Evolutionary conservation across 352 stramenopile genomes (phyloP).

Genomic region (Vaucheria bursata): DNA sequence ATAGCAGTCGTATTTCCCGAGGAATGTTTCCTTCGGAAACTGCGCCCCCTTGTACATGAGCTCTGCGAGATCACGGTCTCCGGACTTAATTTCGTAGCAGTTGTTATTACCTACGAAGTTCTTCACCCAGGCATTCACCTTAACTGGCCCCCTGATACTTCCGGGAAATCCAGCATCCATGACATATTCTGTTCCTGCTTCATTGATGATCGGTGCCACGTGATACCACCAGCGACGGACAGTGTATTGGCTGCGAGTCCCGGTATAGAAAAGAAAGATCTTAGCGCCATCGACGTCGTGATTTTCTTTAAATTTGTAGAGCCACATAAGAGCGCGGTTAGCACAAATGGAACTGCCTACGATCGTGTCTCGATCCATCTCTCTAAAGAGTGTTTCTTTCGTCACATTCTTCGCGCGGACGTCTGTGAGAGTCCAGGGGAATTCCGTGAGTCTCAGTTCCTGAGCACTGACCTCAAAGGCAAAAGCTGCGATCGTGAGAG

Average conservation of each 20-base stretch:
- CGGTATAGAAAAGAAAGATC: background rate
- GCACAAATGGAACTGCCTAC: background rate
- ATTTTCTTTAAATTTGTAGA: background rate
- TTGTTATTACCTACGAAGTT: no score
- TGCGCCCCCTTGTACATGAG: no score
- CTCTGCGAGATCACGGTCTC: no score
- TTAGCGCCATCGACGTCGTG: background rate
- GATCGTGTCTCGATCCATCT: background rate
- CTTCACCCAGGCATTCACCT: no score
- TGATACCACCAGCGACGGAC: background rate
- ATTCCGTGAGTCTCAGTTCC: no score
- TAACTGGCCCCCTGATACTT: background rate
- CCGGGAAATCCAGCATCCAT: background rate
- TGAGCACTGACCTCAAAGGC: no score
- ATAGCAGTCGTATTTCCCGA: no score
- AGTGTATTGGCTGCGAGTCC: background rate
- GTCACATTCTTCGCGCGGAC: no score
- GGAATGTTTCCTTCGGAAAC: no score
- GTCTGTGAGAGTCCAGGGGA: no score
- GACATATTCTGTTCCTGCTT: background rate
- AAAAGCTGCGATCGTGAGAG: no score
- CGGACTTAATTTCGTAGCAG: no score
- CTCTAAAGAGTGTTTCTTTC: background rate
- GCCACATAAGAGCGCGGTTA: background rate
- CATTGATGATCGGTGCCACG: background rate